These are phyloP conservation scores for Gnomoniopsis sp. DNA, from an alignment of 2,329 filamentous ascomycete species.

Conservation along the genomic window DNA sequence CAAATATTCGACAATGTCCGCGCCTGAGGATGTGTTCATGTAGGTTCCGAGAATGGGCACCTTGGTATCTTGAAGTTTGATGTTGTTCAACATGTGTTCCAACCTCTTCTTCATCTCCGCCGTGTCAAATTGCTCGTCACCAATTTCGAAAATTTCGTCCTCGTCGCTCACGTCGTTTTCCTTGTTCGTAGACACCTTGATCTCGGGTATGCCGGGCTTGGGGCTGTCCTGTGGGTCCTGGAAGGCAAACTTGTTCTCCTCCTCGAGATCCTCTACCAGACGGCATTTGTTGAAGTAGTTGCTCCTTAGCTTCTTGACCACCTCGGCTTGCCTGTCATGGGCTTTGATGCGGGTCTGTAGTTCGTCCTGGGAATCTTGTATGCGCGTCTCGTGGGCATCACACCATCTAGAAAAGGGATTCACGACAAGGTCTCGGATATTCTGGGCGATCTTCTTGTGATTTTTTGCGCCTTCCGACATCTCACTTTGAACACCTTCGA, in stretches of 20 bases:
- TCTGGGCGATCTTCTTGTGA: slow-evolving; percentile 93
- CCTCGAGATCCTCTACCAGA: slow-evolving; percentile 90
- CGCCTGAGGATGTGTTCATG: slow-evolving; percentile 83
- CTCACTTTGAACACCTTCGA: slow-evolving; percentile 86
- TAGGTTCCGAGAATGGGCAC: slow-evolving; percentile 95
- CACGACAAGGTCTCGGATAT: slow-evolving; percentile 92
- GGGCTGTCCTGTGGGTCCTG: slow-evolving; percentile 78
- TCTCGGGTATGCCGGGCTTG: slow-evolving; percentile 68
- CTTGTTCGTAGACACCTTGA: slow-evolving; percentile 71
- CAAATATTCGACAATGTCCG: slow-evolving; percentile 94
- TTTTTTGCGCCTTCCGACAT: slow-evolving; percentile 88
- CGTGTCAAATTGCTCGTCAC: slow-evolving; percentile 78
- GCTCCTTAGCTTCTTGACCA: slow-evolving; percentile 87
- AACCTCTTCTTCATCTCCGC: slow-evolving; percentile 92
- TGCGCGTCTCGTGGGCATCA: slow-evolving; percentile 85
- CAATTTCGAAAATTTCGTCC: slow-evolving; percentile 83
- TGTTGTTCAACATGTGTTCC: slow-evolving; percentile 77
- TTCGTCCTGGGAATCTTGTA: slow-evolving; percentile 93
- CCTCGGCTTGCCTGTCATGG: slow-evolving; percentile 86
- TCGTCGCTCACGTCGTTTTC: slow-evolving; percentile 66
- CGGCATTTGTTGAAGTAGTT: slow-evolving; percentile 99
- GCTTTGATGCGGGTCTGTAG: slow-evolving; percentile 86
- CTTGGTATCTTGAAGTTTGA: slow-evolving; percentile 87
- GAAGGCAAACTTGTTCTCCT: slow-evolving; percentile 98
- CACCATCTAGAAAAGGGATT: slow-evolving; percentile 95